Base-by-base conservation (phyloP, 768 basidiomycete genomes). In the Boletus rubescentipes region DNA sequence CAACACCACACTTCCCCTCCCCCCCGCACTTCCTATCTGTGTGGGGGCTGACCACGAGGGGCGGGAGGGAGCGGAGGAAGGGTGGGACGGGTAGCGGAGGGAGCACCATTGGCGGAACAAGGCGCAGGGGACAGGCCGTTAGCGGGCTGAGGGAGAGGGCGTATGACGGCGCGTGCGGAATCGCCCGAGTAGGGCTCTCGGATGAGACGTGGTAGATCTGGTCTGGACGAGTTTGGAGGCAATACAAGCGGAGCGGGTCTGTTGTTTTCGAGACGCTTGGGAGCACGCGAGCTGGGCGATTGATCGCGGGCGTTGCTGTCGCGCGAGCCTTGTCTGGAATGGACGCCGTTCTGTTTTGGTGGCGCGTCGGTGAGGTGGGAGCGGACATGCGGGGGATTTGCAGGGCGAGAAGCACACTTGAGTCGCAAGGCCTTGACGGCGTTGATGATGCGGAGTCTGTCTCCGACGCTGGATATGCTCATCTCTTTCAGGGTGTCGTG, bases 401-500 rank as follows among this genome's bases (percentile, higher is more conserved):
- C 39, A 35, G 34, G 51, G 53, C 54, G 64, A 3, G 67, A 53
- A 4, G 74, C 67, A 44, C 83, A 85, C 57, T 78, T 79, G 59
- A 82, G 79, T 32, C 95, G 77, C 15, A 98, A 77, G 6, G 74
- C 67, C 67, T 93, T 94, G 55, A 99, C 89, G 1, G 86, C 96
- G 53, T 84, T 88, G 18, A 93, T 65, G 46, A 99, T 89, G 65
- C 92, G 81, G 9, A 98, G 83, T 45, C 95, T 77, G 71, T 99
- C 97, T 11, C 97, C 97, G 38, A 99, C 87, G 70, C 88, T 92
- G 31, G 77, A 63, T 29, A 99, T 82, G 14, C 89, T 89, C 84
- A 98, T 91, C 72, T 99, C 97, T 67, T 87, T 91, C 46, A 99
- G 74, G 2, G 85, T 87, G 8, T 75, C 71, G 70, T 94, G 91